Evolutionary conservation across 2,329 filamentous ascomycete species (phyloP).

Genomic region (Tolypocladium cylindrosporum): DNA sequence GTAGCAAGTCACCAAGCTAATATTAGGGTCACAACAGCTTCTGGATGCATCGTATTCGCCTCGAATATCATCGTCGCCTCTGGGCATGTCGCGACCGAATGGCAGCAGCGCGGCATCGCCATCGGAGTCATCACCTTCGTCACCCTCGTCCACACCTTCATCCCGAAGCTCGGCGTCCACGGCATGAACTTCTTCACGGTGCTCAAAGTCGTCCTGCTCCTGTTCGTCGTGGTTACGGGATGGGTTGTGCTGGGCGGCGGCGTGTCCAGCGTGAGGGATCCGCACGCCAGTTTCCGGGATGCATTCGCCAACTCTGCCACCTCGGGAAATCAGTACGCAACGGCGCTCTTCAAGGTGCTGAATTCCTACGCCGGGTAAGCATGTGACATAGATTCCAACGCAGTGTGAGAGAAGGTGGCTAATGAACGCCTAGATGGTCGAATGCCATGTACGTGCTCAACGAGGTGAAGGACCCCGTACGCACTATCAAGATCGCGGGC

Average conservation of each 20-base stretch:
- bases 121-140: slow-evolving; percentile 44
- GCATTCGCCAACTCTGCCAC: slow-evolving; percentile 35
- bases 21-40: neutral
- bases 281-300: slow-evolving; percentile 44
- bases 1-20: neutral
- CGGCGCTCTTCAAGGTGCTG: slow-evolving; percentile 41
- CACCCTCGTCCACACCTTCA: slow-evolving; percentile 38
- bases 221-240: slow-evolving; percentile 52
- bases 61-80: slow-evolving; percentile 42
- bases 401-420: slow-evolving; percentile 13
- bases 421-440: slow-evolving; percentile 53
- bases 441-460: slow-evolving; percentile 53
- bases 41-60: slow-evolving; percentile 34
- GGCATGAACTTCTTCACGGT: slow-evolving; percentile 49
- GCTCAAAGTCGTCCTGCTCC: slow-evolving; percentile 49
- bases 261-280: slow-evolving; percentile 29
- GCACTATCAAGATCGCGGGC: slow-evolving; percentile 44
- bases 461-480: slow-evolving; percentile 44
- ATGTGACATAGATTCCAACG: no score
- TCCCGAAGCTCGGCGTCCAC: slow-evolving; percentile 48
- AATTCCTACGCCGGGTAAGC: neutral
- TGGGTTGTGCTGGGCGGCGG: slow-evolving; percentile 44
- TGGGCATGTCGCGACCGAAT: slow-evolving; percentile 37
- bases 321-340: slow-evolving; percentile 33
- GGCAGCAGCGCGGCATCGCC: slow-evolving; percentile 47